These are phyloP conservation scores for Xylariales sp. DNA, from an alignment of 2,329 filamentous ascomycete species.

Conservation along the genomic window DNA sequence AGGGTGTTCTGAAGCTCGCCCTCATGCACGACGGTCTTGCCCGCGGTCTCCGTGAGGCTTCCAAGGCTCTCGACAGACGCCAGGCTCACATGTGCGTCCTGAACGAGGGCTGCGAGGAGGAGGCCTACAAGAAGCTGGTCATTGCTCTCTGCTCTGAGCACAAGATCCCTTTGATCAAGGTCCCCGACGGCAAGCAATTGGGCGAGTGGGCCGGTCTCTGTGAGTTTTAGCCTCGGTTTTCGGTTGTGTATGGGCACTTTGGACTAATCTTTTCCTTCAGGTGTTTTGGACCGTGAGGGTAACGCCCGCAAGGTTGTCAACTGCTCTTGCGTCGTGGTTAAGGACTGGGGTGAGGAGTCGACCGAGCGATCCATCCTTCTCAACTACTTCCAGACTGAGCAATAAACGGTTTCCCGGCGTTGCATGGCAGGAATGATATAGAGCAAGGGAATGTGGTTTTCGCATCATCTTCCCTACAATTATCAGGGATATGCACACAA, in stretches of 20 bases:
- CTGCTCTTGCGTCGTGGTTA: conserved; percentile 99
- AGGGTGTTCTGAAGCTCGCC: conserved; percentile 97
- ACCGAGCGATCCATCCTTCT: conserved; percentile 98
- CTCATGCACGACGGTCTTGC: conserved; percentile 99
- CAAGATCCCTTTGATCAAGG: conserved; percentile 99
- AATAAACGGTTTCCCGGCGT: conserved; percentile 45
- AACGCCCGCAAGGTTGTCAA: conserved; percentile 99
- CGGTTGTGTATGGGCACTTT: neutral
- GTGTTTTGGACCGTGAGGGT: conserved; percentile 97
- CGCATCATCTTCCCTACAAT: conserved; percentile 16
- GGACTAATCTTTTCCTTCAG: conserved; percentile 42
- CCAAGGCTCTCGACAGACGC: conserved; percentile 97
- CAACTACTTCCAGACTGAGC: conserved; percentile 99
- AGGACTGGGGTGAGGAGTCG: conserved; percentile 99
- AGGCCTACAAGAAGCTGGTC: conserved; percentile 99
- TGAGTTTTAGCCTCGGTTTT: conserved; percentile 49
- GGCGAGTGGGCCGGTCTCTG: conserved; percentile 99
- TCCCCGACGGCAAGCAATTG: conserved; percentile 98
- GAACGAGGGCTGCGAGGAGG: conserved; percentile 99
- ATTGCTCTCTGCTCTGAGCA: conserved; percentile 98
- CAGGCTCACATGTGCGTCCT: conserved; percentile 99
- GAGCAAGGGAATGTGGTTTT: conserved; percentile 18
- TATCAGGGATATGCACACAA: conserved; percentile 21
- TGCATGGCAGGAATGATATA: conserved; percentile 19
- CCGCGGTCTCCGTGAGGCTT: conserved; percentile 95